Conservation (phyloP, 495 filamentous ascomycete genomes). For the Penicillium dipodomyicola region DNA sequence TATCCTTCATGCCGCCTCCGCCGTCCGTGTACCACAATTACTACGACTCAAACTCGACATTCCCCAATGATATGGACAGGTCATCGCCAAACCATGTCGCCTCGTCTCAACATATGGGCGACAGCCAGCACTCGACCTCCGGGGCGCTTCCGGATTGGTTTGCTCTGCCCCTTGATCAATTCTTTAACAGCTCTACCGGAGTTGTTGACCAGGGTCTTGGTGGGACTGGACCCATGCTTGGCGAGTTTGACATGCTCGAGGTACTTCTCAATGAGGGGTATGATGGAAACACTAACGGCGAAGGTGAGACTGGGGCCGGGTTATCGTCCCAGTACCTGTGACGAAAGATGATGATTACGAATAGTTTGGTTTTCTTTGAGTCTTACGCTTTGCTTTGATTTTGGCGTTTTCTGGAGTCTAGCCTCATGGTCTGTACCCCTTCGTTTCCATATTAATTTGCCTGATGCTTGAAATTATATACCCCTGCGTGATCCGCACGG, state of each 20-base stretch:
- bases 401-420: background rate
- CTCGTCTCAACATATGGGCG: conserved; percentile 34
- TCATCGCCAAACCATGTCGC: conserved; percentile 28
- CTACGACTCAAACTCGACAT: conserved; percentile 40
- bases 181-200: conserved; percentile 49
- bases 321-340: conserved; percentile 25
- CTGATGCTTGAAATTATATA: conserved; percentile 23
- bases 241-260: conserved; percentile 50
- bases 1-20: conserved; percentile 51
- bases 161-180: conserved; percentile 49
- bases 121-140: conserved; percentile 28
- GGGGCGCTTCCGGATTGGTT: conserved; percentile 47
- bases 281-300: conserved; percentile 34
- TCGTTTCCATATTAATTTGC: background rate
- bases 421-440: background rate
- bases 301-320: conserved; percentile 24
- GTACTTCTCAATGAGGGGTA: conserved; percentile 48
- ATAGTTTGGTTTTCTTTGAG: background rate
- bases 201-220: conserved; percentile 51
- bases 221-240: conserved; percentile 48
- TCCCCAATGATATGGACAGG: conserved; percentile 34
- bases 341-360: conserved; percentile 6
- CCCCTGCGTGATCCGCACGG: conserved; percentile 22
- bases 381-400: background rate
- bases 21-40: conserved; percentile 50